phyloP scores from a whole-genome alignment of 1,139 yeast genomes.

The Martiniozyma asiatica region DNA sequence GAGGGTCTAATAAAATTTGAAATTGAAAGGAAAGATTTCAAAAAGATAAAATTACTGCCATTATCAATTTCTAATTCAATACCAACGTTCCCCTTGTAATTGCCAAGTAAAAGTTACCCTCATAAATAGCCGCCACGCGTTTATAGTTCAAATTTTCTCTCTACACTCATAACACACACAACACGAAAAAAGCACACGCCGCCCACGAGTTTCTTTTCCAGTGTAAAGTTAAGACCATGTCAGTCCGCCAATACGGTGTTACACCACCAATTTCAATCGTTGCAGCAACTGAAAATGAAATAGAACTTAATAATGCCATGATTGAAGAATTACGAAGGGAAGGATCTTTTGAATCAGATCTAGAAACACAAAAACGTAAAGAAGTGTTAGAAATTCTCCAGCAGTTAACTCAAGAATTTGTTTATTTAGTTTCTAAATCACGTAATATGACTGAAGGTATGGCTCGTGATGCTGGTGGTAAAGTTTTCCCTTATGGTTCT shows the following conservation, averaged over 20 bases:
- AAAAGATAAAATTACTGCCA: too few relatives aligned
- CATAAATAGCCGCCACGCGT: too few relatives aligned
- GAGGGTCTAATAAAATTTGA: too few relatives aligned
- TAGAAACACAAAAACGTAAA: slow-evolving; percentile 67
- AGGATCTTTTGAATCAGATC: slow-evolving; percentile 82
- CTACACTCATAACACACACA: too few relatives aligned
- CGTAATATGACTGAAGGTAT: slow-evolving; percentile 94
- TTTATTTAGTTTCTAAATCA: slow-evolving; percentile 60
- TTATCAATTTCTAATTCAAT: too few relatives aligned
- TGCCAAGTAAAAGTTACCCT: too few relatives aligned
- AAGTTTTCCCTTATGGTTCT: slow-evolving; percentile 89
- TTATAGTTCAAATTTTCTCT: too few relatives aligned
- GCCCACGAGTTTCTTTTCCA: background rate
- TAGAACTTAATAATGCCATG: slow-evolving; percentile 57
- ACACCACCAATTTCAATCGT: slow-evolving; percentile 82
- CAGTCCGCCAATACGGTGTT: slow-evolving; percentile 48
- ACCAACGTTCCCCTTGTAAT: too few relatives aligned
- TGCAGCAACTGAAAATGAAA: slow-evolving; percentile 76
- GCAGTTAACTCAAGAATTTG: slow-evolving; percentile 66
- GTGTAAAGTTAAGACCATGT: slow-evolving; percentile 11
- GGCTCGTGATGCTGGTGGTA: slow-evolving; percentile 97
- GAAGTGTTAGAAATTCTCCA: slow-evolving; percentile 64
- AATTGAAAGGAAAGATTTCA: too few relatives aligned
- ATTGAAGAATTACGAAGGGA: slow-evolving; percentile 71
- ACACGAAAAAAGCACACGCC: too few relatives aligned